Percentiles rank a stretch among this genome's conserved stretches.
Conservation (phyloP, 2,329 filamentous ascomycete genomes). For the Ophiocordyceps robertsii region DNA sequence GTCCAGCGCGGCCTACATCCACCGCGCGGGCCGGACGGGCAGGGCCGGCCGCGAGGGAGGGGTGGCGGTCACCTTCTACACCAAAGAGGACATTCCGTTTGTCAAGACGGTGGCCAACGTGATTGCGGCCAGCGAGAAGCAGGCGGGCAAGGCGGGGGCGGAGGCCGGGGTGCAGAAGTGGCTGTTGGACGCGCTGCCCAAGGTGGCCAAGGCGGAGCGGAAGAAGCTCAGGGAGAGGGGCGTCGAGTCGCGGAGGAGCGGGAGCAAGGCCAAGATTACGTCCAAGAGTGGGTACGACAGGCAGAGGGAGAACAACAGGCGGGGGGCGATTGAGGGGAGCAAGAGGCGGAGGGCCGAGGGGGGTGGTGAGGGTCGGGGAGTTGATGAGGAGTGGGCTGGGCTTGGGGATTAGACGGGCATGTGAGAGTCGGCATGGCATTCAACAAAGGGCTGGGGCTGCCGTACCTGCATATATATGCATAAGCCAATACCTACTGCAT, state of each 20-base stretch:
- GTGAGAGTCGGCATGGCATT: not conserved
- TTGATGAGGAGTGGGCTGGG: constrained; percentile 32
- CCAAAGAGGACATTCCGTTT: constrained; percentile 80
- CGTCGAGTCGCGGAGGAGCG: constrained; percentile 52
- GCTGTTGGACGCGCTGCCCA: constrained; percentile 77
- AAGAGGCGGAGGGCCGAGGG: constrained; percentile 31
- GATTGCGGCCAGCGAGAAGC: constrained; percentile 69
- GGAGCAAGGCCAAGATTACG: constrained; percentile 53
- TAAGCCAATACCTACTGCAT: not conserved
- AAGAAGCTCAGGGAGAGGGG: constrained; percentile 72
- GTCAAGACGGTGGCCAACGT: constrained; percentile 90
- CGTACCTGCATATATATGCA: no score
- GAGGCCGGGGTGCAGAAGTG: constrained; percentile 61
- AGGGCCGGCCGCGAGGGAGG: constrained; percentile 79
- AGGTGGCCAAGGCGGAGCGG: constrained; percentile 70
- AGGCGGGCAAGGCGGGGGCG: constrained; percentile 39
- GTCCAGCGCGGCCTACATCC: constrained; percentile 82
- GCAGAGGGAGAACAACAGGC: constrained; percentile 51
- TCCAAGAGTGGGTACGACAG: constrained; percentile 69
- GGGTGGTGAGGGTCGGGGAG: not conserved
- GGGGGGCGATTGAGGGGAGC: constrained; percentile 48
- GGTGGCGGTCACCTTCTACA: constrained; percentile 87
- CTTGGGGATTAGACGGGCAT: constrained; percentile 25
- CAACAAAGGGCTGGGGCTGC: no score
- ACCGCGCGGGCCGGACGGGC: constrained; percentile 84